A percentile compares a stretch with the other conserved stretches of the same genome.
phyloP scores from a whole-genome alignment of 1,284 basidiomycete species.

The Pseudozyma flocculosa region DNA sequence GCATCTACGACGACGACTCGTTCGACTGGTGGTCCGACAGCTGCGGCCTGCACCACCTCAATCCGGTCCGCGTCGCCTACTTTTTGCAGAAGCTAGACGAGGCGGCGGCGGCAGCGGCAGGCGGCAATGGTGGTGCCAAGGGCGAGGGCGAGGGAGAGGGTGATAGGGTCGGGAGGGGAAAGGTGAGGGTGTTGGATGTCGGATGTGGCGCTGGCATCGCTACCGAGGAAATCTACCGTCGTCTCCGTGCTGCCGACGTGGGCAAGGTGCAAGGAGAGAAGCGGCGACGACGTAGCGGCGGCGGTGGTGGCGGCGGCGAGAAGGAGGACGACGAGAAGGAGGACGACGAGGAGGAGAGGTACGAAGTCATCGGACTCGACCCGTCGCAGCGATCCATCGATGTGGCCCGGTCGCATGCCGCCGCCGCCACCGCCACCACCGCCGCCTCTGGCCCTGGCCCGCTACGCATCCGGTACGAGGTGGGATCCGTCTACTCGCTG shows the following conservation, averaged over 20 bases:
- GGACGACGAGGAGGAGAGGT: conserved; percentile 4
- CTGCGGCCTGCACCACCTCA: conserved; percentile 19
- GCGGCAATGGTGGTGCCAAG: too few species aligned
- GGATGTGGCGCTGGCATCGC: conserved; percentile 35
- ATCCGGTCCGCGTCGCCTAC: conserved; percentile 27
- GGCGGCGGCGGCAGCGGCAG: background rate
- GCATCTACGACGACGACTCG: conserved; percentile 17
- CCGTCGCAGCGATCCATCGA: conserved; percentile 17
- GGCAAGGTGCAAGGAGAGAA: too few species aligned
- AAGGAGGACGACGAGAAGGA: background rate
- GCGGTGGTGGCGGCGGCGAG: too few species aligned
- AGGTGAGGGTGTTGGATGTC: conserved; percentile 21
- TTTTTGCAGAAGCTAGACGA: conserved; percentile 18
- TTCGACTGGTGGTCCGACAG: conserved; percentile 22
- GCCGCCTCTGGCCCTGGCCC: background rate
- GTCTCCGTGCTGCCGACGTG: too few species aligned
- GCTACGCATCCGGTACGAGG: conserved; percentile 15
- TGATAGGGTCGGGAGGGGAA: too few species aligned
- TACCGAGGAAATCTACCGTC: conserved; percentile 23
- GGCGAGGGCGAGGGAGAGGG: too few species aligned
- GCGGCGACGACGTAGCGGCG: too few species aligned
- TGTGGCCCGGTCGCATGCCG: background rate
- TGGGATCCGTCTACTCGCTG: conserved; percentile 18
- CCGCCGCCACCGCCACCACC: background rate
- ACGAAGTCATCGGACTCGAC: conserved; percentile 17